Percentiles rank a stretch among this genome's conserved stretches.
These are phyloP conservation scores for Staphylotrichum longicolle DNA, from an alignment of 495 filamentous ascomycete genomes.

Conservation along the genomic window DNA sequence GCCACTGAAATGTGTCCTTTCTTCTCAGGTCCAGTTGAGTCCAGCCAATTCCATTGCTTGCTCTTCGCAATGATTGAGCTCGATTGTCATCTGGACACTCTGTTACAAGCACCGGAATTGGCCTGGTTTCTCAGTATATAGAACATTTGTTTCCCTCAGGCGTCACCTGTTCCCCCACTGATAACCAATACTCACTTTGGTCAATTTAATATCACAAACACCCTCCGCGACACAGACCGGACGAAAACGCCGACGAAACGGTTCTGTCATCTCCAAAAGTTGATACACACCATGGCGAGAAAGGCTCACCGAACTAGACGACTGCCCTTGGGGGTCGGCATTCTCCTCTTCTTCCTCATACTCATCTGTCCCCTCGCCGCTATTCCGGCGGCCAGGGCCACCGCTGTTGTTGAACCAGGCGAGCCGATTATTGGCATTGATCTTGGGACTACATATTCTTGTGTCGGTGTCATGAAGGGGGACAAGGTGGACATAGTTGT, in stretches of 20 bases:
- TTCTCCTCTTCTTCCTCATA: conserved; percentile 78
- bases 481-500: conserved; percentile 91
- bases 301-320: conserved; percentile 1
- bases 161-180: too few relatives aligned
- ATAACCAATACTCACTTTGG: not conserved
- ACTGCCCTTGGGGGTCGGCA: conserved; percentile 52
- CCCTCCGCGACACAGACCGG: not conserved
- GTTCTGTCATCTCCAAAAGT: too few relatives aligned
- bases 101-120: not conserved
- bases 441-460: conserved; percentile 95
- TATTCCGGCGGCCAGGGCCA: conserved; percentile 64
- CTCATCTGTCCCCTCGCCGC: conserved; percentile 69
- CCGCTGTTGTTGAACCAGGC: conserved; percentile 30
- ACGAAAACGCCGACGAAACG: too few relatives aligned
- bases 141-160: not conserved
- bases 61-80: not conserved
- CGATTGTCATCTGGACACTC: not conserved
- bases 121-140: not conserved
- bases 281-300: conserved; percentile 7
- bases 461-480: conserved; percentile 94
- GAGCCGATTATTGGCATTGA: conserved; percentile 87
- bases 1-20: conserved; percentile 17
- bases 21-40: not conserved
- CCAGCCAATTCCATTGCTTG: not conserved
- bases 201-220: not conserved